Evolutionary conservation across 441 rosid species (phyloP), one percentile per base, ranked within the genome.

Genomic region (Cnidoscolus chayamansa): DNA sequence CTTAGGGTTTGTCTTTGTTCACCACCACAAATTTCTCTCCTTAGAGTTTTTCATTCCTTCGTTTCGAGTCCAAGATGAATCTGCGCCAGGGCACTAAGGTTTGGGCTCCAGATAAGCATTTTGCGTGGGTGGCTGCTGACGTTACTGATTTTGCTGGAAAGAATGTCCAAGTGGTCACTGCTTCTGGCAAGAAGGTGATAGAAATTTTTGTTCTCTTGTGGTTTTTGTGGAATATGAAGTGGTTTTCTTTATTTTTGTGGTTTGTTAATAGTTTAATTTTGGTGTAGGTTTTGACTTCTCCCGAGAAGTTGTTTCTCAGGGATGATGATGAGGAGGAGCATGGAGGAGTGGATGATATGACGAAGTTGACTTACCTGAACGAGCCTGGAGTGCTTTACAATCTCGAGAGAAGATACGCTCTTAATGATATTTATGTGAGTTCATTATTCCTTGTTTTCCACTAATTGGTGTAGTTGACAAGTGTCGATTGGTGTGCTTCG

Each of bases 301-400:
- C 83, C 68, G 93, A 78, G 72, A 94, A 84, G 84, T 48, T 92
- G 75, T 83, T 82, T 56, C 86, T 79, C 20, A 86, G 96, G 67
- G 97, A 90, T 67, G 90, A 84, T 8, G 95, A 87, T 1, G 98
- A 89, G 50, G 97, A 94, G 67, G 98, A 92, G 72, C 91, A 81
- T 82, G 93, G 91, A 58, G 98, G 98, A 73, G 97, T 94, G n/a
- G 98, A 94, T 80, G 98, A 94, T 81, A 94, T 94, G 98, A 92
- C 97, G 0, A 94, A 92, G 79, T 78, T 94, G 77, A 81, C 97
- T 15, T 89, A 94, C 81, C 88, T 94, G 89, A 89, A 92, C 82
- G 98, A 94, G 85, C 90, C 98, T 65, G 96, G 92, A 71, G 98
- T 94, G 74, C 97, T 90, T 78, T 88, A 84, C 63, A 94, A 92